A percentile compares a stretch with the other conserved stretches of the same genome.
These are phyloP conservation scores for Lachnellula hyalina DNA, from an alignment of 2,329 filamentous ascomycete species.

Conservation along the genomic window DNA sequence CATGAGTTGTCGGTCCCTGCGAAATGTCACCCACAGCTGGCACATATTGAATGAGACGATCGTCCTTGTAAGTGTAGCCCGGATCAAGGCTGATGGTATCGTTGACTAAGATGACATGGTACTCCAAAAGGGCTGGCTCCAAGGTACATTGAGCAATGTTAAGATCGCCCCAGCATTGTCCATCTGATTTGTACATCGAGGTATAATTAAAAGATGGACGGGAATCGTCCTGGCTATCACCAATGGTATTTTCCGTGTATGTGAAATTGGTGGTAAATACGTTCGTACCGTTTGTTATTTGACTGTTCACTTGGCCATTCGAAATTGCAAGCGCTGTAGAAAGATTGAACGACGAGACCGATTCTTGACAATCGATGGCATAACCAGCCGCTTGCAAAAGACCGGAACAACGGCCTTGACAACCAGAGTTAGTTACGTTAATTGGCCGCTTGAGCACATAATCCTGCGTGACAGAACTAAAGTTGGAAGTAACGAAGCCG, in stretches of 20 bases:
- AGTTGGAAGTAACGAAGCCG: slow-evolving; percentile 3
- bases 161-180: not conserved
- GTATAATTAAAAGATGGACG: not conserved
- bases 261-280: slow-evolving; percentile 2
- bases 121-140: not conserved
- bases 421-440: not conserved
- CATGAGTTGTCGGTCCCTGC: slow-evolving; percentile 1
- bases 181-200: not conserved
- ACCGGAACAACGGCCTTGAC: not conserved
- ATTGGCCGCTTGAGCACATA: slow-evolving; percentile 1
- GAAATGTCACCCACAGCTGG: not conserved
- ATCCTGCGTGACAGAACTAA: slow-evolving; percentile 1
- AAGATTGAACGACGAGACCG: not conserved
- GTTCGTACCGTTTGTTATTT: not conserved
- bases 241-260: not conserved
- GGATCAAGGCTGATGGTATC: not conserved
- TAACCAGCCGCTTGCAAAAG: not conserved
- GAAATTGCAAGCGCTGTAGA: not conserved
- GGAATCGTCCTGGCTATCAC: not conserved
- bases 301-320: not conserved
- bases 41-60: not conserved
- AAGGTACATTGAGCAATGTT: not conserved
- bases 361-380: not conserved
- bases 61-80: not conserved
- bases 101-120: not conserved